These are phyloP conservation scores for Candida silvatica DNA, from an alignment of 805 yeast genomes.

Conservation along the genomic window DNA sequence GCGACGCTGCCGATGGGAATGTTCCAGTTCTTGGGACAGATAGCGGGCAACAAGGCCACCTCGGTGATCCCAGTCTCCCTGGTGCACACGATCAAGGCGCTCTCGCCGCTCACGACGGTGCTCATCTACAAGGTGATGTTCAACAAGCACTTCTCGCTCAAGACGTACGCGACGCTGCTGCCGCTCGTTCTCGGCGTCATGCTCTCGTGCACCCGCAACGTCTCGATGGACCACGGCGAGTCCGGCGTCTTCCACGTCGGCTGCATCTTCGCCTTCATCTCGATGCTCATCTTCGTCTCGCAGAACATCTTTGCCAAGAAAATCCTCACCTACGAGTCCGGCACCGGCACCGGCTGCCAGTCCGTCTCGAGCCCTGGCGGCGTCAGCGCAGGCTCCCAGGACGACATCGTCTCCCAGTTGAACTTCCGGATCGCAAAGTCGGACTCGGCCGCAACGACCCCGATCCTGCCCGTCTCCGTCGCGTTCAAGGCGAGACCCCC, in stretches of 20 bases:
- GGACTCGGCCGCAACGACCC: conserved; percentile 27
- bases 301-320: conserved; percentile 79
- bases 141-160: conserved; percentile 42
- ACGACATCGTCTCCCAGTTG: conserved; percentile 18
- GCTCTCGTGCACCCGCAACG: conserved; percentile 52
- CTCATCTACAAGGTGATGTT: conserved; percentile 61
- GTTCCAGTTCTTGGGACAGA: conserved; percentile 89
- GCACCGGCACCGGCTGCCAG: conserved; percentile 1
- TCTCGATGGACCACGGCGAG: conserved; percentile 14
- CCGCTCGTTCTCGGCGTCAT: conserved; percentile 84
- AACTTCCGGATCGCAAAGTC: conserved; percentile 21
- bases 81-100: conserved; percentile 89
- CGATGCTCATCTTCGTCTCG: conserved; percentile 63
- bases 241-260: conserved; percentile 27
- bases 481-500: conserved; percentile 17
- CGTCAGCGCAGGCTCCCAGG: conserved; percentile 8
- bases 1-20: conserved; percentile 91
- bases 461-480: conserved; percentile 25
- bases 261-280: conserved; percentile 39
- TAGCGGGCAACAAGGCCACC: conserved; percentile 88
- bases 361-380: conserved; percentile 3
- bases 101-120: conserved; percentile 86
- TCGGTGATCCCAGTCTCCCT: conserved; percentile 86
- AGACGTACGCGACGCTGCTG: conserved; percentile 70
- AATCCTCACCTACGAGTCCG: conserved; percentile 43